Evolutionary conservation across 768 basidiomycete species (phyloP).

Genomic region (Termitomyces sp.): DNA sequence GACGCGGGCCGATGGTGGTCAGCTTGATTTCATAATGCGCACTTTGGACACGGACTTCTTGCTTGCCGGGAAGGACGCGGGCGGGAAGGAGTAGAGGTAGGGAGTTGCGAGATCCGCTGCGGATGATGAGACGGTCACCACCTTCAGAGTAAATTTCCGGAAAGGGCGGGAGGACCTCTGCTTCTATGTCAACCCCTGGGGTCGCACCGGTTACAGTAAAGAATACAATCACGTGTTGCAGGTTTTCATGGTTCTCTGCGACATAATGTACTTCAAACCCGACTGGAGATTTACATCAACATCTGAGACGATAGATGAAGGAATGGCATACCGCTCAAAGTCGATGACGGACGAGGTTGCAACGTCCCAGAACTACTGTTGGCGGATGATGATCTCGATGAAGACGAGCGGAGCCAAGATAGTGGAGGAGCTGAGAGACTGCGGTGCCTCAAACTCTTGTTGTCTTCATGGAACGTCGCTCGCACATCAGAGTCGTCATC

Average conservation of each 20-base stretch:
- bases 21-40: constrained; percentile 74
- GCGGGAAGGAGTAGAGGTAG: constrained; percentile 53
- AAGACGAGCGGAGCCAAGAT: constrained; percentile 47
- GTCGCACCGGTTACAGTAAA: constrained; percentile 50
- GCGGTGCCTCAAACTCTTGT: constrained; percentile 36
- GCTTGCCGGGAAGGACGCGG: constrained; percentile 53
- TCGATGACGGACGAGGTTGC: constrained; percentile 13
- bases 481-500: constrained; percentile 9
- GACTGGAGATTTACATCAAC: constrained; percentile 11
- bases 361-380: constrained; percentile 6
- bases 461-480: constrained; percentile 15
- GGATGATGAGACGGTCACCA: constrained; percentile 59
- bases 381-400: constrained; percentile 18
- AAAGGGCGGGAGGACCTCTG: constrained; percentile 56
- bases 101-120: constrained; percentile 53
- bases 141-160: constrained; percentile 32
- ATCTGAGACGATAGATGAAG: not conserved
- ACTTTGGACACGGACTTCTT: constrained; percentile 50
- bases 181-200: constrained; percentile 50
- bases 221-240: constrained; percentile 76
- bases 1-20: constrained; percentile 24
- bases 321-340: constrained; percentile 16
- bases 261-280: constrained; percentile 46
- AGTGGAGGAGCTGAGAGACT: constrained; percentile 60
- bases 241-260: constrained; percentile 81